These are phyloP conservation scores for Quercus aquifolioides DNA, from an alignment of 306 rosid species.

Conservation along the genomic window DNA sequence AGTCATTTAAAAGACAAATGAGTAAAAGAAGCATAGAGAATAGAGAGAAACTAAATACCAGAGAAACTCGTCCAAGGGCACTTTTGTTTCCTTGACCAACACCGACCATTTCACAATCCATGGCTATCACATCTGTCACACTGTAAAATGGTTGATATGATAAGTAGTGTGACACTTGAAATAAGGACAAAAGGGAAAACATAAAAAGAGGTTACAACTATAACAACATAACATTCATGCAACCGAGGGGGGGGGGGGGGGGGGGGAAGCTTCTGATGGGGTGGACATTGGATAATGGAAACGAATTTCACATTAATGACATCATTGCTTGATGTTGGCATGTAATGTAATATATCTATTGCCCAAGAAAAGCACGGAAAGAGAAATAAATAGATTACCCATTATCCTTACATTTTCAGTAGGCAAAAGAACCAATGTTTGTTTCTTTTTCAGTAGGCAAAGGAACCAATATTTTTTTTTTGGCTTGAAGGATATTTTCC, in stretches of 20 bases:
- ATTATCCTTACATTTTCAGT: neutral
- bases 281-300: neutral
- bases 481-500: no score
- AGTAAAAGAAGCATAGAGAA: conserved; percentile 8
- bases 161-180: conserved; percentile 12
- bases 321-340: neutral
- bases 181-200: neutral
- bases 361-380: neutral
- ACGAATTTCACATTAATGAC: neutral
- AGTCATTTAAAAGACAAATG: conserved; percentile 1
- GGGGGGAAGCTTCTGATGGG: neutral
- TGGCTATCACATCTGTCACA: conserved; percentile 79
- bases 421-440: no score
- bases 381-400: neutral
- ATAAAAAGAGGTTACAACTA: neutral
- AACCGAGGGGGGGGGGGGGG: no score
- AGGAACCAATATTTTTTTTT: no score
- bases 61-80: conserved; percentile 85
- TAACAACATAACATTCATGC: no score
- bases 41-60: conserved; percentile 52
- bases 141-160: conserved; percentile 56
- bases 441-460: no score
- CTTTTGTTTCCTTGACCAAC: conserved; percentile 88
- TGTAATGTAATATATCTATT: neutral
- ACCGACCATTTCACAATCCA: conserved; percentile 99